Base-by-base conservation (phyloP, 352 stramenopile species). In the Globisporangium ultimum region DNA sequence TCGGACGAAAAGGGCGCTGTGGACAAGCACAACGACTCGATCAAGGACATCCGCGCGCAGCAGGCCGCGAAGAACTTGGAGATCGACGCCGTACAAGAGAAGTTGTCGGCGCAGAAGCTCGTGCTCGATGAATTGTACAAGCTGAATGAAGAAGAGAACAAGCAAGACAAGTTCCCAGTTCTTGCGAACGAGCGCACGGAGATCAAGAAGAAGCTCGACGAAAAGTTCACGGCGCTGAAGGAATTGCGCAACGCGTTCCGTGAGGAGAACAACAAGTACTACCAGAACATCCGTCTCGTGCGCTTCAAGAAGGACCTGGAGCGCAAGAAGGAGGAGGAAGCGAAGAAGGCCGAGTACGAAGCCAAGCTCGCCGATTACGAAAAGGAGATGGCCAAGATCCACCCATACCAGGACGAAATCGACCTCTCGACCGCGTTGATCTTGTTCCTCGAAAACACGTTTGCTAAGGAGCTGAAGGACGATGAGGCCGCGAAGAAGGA, bases 321-420 rank as follows among this genome's bases (percentile, higher is more conserved):
- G 61, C 78, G 78, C 61, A 81, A 94, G 71, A 87, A 87, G 69
- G 79, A 94, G 64, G 82, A 95, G 52, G 82, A 89, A 28, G 69
- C 57, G 28, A 85, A 85, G 61, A 85, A 88, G 60, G 75, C 82
- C 45, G 83, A 98, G 61, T 96, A 96, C 59, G 93, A 98, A 49
- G 90, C 93, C 65, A 98, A 98, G 75, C 87, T 98, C 62, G 87
- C 96, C n/a, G 81, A 97, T 61, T 98, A 98, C 72, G 93, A 98
- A 67, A 90, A 97, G 66, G 95, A 98, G 68, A 91, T 98, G 72
- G 72, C 89, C 58, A 98, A 98, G 78, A 98, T 98, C 71, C 93
- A 97, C 73, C 93, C 94, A 36, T 98, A 97, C 72, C 94, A 98
- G 76, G 91, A 98, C 64, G 94, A 99, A 67, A 95, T 98, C 80